Base-by-base conservation (phyloP, 2,329 filamentous ascomycete genomes). In the Elsinoe fawcettii region DNA sequence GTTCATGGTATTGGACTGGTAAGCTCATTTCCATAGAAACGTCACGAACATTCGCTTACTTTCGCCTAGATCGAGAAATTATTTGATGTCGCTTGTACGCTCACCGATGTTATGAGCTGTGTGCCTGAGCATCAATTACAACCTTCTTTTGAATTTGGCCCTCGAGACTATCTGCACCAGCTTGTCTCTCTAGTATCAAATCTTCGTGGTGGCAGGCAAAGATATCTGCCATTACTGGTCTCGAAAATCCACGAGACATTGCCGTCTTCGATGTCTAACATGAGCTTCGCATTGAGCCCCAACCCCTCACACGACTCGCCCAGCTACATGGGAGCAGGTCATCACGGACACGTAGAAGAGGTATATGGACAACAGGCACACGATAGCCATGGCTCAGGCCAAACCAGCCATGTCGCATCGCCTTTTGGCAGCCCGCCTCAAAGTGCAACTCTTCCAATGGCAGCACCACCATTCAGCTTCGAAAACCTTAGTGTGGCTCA, bases 161-260 rank as follows among this genome's bases (percentile, higher is more conserved):
- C 88, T 2, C 83, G 83, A 34, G 87, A 92, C 65, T 84, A 89
- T 66, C 80, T 95, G 4, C 82, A 82, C 60, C 80, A 86, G 59
- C 76, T 90, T 14, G 75, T 87, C 55, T 80, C 80, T 58, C 77
- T 89, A 12, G 75, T 90, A 1, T 82, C 83, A 0, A 76, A 82
- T 7, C 78, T 93, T 16, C 86, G 87, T n/a, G 85, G 82, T 58
- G 88, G 88, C 5, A 80, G 91, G 58, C 80, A 86, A 60, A 85
- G 86, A 54, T 93, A 90, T 67, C 75, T 92, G 12, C 88, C 88
- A 2, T 77, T 95, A 0, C 77, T 95, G 1, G 73, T 93, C 57
- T 81, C 80, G 68, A 93, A 92, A 73, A 80, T 92, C 37, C 79
- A 85, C 60, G 86, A 92, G 41, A 65, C 66, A 7, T 63, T 71